Base-by-base conservation (phyloP, 495 filamentous ascomycete genomes). In the Penicillium maclennaniae region DNA sequence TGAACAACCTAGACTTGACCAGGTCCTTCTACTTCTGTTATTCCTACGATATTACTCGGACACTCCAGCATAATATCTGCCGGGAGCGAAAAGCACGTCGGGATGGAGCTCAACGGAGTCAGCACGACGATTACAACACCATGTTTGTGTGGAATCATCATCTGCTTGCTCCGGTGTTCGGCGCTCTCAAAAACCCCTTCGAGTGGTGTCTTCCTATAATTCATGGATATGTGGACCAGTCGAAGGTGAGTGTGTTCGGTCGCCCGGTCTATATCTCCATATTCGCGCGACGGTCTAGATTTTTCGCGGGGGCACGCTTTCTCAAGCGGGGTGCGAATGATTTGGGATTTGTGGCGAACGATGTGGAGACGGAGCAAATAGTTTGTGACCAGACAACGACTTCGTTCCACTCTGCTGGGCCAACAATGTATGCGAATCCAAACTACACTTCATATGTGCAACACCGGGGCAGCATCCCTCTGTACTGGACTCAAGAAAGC, bases 101-200 rank as follows among this genome's bases (percentile, higher is more conserved):
- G 25, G 74, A 84, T 56, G 91, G 86, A n/a, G 66, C 74, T 14
- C 71, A 79, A 1, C 79, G 79, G 43, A 71, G 78, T 4, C 73
- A 76, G 25, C 75, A 79, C 8, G 78, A 82, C 23, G 85, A 95
- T 60, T 85, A 87, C 65, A 95, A 97, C 56, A 82, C 86, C 20
- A 98, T 98, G 93, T 97, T 97, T 63, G 86, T 97, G 15, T 98
- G 93, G 93, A 98, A 98, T 53, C 81, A 87, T 55, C 88, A 97
- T 69, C 79, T 98, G 9, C 80, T 98, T 26, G 73, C 82, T 48
- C 92, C 92, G 1, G 91, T 87, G 1, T 72, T 79, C n/a, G 65
- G 70, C 15, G 77, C 76, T 20, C 74, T 98, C 47, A 86, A 87
- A 51, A 87, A 87, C 51, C 83, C 87, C 2, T 95, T 88, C 61